phyloP scores from a whole-genome alignment of 2,329 filamentous ascomycete species.

The Mollisia scopiformis region DNA sequence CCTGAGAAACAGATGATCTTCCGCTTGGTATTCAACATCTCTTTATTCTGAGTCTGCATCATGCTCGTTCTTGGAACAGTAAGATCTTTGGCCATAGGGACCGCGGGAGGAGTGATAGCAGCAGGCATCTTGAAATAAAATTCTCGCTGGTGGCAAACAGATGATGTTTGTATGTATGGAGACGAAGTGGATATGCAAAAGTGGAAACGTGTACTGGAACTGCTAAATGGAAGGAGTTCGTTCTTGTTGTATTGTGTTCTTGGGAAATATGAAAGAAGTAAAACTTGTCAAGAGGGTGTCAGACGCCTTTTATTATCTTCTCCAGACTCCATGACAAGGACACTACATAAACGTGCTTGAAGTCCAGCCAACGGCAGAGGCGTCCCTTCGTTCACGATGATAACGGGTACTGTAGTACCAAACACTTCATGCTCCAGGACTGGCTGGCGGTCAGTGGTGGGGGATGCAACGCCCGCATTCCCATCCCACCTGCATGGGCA shows the following conservation, averaged over 20 bases:
- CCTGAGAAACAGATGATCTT: conserved; percentile 63
- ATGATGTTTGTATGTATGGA: neutral
- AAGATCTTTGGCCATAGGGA: conserved; percentile 36
- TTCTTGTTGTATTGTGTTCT: neutral
- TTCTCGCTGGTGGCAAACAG: conserved; percentile 3
- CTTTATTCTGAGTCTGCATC: conserved; percentile 26
- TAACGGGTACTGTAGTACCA: neutral
- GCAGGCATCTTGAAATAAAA: conserved; percentile 41
- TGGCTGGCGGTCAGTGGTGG: too few relatives aligned
- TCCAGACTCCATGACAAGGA: neutral
- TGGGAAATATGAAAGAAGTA: neutral
- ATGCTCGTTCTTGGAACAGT: conserved; percentile 31
- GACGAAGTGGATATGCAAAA: neutral
- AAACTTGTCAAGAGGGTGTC: neutral
- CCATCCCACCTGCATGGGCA: neutral
- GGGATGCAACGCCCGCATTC: too few relatives aligned
- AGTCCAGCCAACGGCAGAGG: conserved; percentile 1
- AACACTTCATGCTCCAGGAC: neutral
- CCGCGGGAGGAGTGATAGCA: conserved; percentile 39
- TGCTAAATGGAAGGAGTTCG: neutral
- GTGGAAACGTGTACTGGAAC: neutral
- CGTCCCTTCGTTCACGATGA: neutral
- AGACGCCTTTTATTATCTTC: neutral
- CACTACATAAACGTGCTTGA: neutral
- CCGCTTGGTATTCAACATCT: conserved; percentile 47